Evolutionary conservation across 2,329 filamentous ascomycete genomes (phyloP).

Genomic region (Botrytis paeoniae): DNA sequence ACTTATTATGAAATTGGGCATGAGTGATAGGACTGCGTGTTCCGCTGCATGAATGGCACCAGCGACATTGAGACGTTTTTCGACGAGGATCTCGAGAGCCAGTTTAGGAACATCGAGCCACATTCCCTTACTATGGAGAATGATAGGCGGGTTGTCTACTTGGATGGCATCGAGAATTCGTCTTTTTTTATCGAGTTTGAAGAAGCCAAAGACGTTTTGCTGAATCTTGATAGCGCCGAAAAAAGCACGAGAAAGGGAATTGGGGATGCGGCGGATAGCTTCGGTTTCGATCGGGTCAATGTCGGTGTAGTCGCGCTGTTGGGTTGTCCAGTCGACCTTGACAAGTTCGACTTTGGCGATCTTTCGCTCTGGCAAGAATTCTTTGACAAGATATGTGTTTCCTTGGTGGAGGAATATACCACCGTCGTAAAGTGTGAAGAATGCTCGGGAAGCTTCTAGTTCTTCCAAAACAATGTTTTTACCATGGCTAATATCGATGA

Average conservation of each 20-base stretch:
- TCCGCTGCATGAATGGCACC: constrained; percentile 93
- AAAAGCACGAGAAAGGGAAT: constrained; percentile 68
- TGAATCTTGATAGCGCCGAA: constrained; percentile 83
- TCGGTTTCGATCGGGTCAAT: constrained; percentile 93
- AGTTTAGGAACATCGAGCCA: constrained; percentile 87
- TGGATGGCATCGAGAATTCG: constrained; percentile 88
- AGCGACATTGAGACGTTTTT: constrained; percentile 72
- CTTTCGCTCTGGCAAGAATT: constrained; percentile 75
- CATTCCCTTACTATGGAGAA: constrained; percentile 82
- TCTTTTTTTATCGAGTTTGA: constrained; percentile 86
- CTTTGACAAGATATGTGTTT: constrained; percentile 85
- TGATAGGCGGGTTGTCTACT: constrained; percentile 89
- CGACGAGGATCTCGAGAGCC: constrained; percentile 75
- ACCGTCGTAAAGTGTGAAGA: constrained; percentile 94
- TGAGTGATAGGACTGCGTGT: constrained; percentile 80
- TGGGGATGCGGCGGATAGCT: constrained; percentile 68
- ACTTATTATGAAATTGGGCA: constrained; percentile 87
- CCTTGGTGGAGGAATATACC: constrained; percentile 97
- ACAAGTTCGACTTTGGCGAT: constrained; percentile 87
- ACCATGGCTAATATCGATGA: constrained; percentile 81
- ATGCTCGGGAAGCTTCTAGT: constrained; percentile 91
- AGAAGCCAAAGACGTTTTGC: constrained; percentile 91
- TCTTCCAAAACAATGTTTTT: constrained; percentile 88
- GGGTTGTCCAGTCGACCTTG: constrained; percentile 91
- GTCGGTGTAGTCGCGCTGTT: constrained; percentile 89